phyloP scores from a whole-genome alignment of 306 rosid species.

The Trichosanthes truncata region DNA sequence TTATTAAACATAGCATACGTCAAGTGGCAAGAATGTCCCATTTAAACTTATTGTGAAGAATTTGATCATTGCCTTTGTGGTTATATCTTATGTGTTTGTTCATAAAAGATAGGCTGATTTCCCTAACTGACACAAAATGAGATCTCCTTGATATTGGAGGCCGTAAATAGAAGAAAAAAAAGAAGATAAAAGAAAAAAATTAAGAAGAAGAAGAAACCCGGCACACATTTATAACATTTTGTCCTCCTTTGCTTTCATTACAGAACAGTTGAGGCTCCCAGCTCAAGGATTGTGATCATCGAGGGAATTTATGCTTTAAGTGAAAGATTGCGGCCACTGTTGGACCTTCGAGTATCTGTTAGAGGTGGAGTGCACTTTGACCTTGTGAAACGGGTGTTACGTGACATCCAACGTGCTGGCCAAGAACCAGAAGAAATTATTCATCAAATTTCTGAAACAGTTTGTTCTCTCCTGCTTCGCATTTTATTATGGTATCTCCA shows the following conservation, averaged over 20 bases:
- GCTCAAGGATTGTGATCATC: conserved; percentile 78
- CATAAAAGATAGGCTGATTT: not conserved
- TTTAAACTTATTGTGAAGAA: not conserved
- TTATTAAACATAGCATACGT: not conserved
- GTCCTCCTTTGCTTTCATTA: conserved; percentile 12
- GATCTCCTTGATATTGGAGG: not conserved
- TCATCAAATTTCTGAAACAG: conserved; percentile 98
- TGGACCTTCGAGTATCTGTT: conserved; percentile 95
- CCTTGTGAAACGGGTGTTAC: conserved; percentile 91
- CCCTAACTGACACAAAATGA: not conserved
- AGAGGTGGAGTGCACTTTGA: conserved; percentile 99
- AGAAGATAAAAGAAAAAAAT: too few relatives aligned
- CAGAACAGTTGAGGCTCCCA: conserved; percentile 94
- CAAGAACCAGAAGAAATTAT: conserved; percentile 99
- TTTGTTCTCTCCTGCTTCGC: conserved; percentile 21
- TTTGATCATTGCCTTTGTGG: not conserved
- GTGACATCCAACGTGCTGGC: conserved; percentile 96
- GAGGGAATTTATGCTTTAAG: conserved; percentile 98
- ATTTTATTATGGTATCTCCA: not conserved
- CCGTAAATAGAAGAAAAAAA: not conserved
- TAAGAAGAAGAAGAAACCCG: not conserved
- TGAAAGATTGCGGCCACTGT: conserved; percentile 77
- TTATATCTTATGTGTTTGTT: not conserved
- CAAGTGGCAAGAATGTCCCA: not conserved
- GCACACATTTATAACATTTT: not conserved